Base-by-base conservation (phyloP, 2,329 filamentous ascomycete genomes). In the Pseudocercospora cruenta region DNA sequence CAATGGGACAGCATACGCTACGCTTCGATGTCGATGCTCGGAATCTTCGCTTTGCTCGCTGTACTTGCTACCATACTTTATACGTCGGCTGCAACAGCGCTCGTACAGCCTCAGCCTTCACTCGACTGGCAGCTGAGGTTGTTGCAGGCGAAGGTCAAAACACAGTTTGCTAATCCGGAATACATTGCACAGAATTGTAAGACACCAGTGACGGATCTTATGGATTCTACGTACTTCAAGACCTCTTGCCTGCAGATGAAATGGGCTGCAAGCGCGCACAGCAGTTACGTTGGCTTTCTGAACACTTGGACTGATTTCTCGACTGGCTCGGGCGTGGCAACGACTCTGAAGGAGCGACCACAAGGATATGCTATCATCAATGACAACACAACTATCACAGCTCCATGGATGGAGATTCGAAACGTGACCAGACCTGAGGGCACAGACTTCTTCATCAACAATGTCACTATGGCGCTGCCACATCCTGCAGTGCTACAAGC, bases 391-490 rank as follows among this genome's bases (percentile, higher is more conserved):
- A 93, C 90, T 0, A 82, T 94, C 63, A 83, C 80, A 1, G 89
- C 87, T 0, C 82, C 86, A 2, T 94, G 91, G 91, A 87, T 93
- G 39, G 83, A 90, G 64, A 78, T 83, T 9, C 78, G 83, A 36
- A 82, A 91, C 62, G 61, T 67, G 0, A 84, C 87, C 16, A 19
- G 39, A 16, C 82, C 91, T 63, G 84, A n/a, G n/a, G 62, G 21
- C 3, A 60, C 24, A 8, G 12, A 9, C 0, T 12, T 19, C 0
- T 64, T 55, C 36, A 65, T 65, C 21, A 91, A 93, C 74, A 93
- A 94, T 69, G 87, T 93, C 24, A 91, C 90, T 0, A 82, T 93
- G 69, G 90, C 91, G 0, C 89, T 94, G 84, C 92, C 92, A 0
- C 92, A 95, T 71, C 82, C 88, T 0, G 87, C 89, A 0, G 83